Base-by-base conservation (phyloP, 192 early-diverging fungal genomes). In the Rhizophagus clarus region DNA sequence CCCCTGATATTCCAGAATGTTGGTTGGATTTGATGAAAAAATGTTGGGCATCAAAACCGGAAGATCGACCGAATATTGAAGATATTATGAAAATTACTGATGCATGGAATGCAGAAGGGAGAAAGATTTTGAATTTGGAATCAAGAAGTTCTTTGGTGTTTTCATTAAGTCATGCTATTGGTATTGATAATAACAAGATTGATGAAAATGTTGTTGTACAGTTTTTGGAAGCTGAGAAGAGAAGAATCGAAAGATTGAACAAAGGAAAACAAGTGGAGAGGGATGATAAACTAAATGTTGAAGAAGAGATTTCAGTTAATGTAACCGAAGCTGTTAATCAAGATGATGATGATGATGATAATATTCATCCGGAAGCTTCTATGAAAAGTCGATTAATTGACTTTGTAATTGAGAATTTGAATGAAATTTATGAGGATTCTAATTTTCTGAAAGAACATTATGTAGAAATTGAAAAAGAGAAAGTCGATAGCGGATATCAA, bases 21-120 rank as follows among this genome's bases (percentile, higher is more conserved):
- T 74, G 47, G 42, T 29, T 47, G 8, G 29, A 74, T 51, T 28
- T 74, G 24, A 74, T 74, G 72, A 20, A 49, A 74, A 24, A 26
- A 4, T 74, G 72, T 60, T 74, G 72, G 72, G 28, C 20, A 20
- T 15, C 72, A 31, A 47, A 74, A 10, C 72, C 72, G 3, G n/a
- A 47, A 37, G 24, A 74, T 9, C 42, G 72, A 51, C 72, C 72
- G 5, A 51, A 17, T 56, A 60, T 60, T 37, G 47, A 74, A 28
- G 10, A 24, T 14, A 32, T 74, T 22, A 31, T 56, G 40, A 34
- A 20, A 34, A 20, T 40, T 69, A 69, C 67, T 8, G 7, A 3
- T 64, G 28, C 11, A 28, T 64, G 63, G 63, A 24, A 64, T 64
- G 14, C 14, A 17, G 49, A 56, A 56, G 20, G 49, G 42, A 45